Evolutionary conservation across 345 rosid genomes (phyloP), one percentile per base, ranked within the genome.

Genomic region (Carallia pectinifolia): DNA sequence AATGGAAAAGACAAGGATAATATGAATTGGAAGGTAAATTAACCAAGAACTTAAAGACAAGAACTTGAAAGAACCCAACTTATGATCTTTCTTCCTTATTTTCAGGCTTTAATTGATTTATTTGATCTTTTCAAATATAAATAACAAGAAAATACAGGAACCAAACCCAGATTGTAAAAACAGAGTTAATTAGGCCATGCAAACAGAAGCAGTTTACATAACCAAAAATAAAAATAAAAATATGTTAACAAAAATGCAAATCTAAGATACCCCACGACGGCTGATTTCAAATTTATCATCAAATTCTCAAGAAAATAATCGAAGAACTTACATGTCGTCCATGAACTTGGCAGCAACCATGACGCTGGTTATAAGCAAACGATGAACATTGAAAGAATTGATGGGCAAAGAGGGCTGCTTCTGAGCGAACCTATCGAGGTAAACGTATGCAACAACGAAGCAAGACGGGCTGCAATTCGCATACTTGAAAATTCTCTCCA

Each of bases 381-480:
- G 97, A 74, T 91, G 97, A 48, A 93, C 94, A 61, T 88, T 93
- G 84, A 89, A 81, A 58, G 97, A 89, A 75, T 84, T 84, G 85
- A 93, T 81, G n/a, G 94, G 97, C 74, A 91, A 76, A 6, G 84
- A 82, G 27, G 96, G 90, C 71, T 88, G 98, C 53, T 75, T 78
- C 1, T 89, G 92, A 53, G 87, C 74, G 74, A 93, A 93, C 70
- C 96, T 85, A 66, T 91, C 97, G 15, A 93, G 89, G 78, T 91
- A 93, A 67, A 89, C 92, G 50, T 91, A 91, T 9, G 98, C 98
- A 47, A 93, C 91, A 4, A 93, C 79, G 76, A 88, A 85, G 76
- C 98, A 91, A 68, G 87, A 85, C 0, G 96, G 89, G 77, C 98
- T 93, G 64, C 98, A 93, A 71, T 93, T 93, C 0, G 97, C 96